phyloP scores from a whole-genome alignment of 495 filamentous ascomycete genomes.

The Xylaria intraflava region DNA sequence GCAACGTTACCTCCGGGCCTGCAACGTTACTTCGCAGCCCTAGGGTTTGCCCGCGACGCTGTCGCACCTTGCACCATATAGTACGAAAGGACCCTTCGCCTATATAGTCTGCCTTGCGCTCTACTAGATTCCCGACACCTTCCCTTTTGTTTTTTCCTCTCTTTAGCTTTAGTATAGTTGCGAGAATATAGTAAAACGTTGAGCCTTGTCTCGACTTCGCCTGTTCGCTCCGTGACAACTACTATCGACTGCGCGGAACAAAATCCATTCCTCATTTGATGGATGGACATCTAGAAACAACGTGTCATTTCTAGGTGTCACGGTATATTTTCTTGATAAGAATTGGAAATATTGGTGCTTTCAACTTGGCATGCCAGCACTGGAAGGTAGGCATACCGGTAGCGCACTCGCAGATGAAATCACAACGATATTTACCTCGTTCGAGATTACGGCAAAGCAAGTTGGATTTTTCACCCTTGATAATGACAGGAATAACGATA shows the following conservation, averaged over 20 bases:
- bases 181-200: too few relatives aligned
- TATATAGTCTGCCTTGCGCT: too few relatives aligned
- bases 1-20: too few relatives aligned
- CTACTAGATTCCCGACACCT: too few relatives aligned
- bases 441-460: not conserved
- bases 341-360: not conserved
- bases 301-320: not conserved
- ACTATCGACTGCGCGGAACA: not conserved
- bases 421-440: not conserved
- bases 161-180: too few relatives aligned
- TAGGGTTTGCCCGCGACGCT: too few relatives aligned
- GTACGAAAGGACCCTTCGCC: too few relatives aligned
- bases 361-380: not conserved
- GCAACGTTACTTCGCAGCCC: too few relatives aligned
- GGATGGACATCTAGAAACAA: not conserved
- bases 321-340: not conserved
- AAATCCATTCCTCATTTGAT: not conserved
- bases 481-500: not conserved
- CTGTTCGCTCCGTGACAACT: too few relatives aligned
- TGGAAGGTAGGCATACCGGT: not conserved
- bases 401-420: not conserved
- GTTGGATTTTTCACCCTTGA: not conserved
- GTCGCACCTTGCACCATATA: too few relatives aligned
- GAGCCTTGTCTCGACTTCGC: too few relatives aligned
- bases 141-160: too few relatives aligned